Base-by-base conservation (phyloP, 2,329 filamentous ascomycete species). In the Herpomyces periplanetae region DNA sequence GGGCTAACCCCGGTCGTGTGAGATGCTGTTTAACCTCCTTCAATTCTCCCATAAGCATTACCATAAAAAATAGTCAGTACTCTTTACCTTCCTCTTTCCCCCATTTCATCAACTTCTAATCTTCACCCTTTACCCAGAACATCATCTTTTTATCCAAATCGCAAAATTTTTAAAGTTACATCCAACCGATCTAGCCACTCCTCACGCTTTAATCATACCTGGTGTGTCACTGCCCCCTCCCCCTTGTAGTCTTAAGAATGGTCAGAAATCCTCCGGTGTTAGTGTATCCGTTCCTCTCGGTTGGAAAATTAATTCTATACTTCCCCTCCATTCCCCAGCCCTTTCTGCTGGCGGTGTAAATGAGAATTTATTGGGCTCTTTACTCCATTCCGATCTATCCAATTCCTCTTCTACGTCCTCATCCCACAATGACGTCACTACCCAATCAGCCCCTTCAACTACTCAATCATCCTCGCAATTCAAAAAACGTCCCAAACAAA, bases 291-390 rank as follows among this genome's bases (percentile, higher is more conserved):
- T 44, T 11, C 80, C 80, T 8, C 50, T 65, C 20, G 75, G 75
- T 14, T 88, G 71, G 68, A 88, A 85, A 45, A 61, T 91, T 38
- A 57, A 56, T 25, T 56, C 53, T 23, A 56, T 87, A 23, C 34
- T 96, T 27, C 80, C 80, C 10, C 58, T 84, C 26, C 63, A 85
- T 33, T 84, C 65, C 25, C 59, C 73, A 1, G 80, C 71, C 8
- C 51, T 91, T 40, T 80, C 65, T 20, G 80, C 80, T 5, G 80
- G 80, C 5, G 80, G 80, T 13, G 68, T 91, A 5, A 73, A 58
- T 25, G 80, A 96, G 38, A 85, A 91, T 33, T 55, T 88, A 25
- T 58, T 91, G n/a, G n/a, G n/a, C n/a, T n/a, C n/a, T n/a, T n/a
- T n/a, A n/a, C n/a, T n/a, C n/a, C n/a, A n/a, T n/a, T n/a, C n/a